A percentile compares a stretch with the other conserved stretches of the same genome.
Conservation (phyloP, 1,284 basidiomycete species). For the Ustilago vetiveriae region DNA sequence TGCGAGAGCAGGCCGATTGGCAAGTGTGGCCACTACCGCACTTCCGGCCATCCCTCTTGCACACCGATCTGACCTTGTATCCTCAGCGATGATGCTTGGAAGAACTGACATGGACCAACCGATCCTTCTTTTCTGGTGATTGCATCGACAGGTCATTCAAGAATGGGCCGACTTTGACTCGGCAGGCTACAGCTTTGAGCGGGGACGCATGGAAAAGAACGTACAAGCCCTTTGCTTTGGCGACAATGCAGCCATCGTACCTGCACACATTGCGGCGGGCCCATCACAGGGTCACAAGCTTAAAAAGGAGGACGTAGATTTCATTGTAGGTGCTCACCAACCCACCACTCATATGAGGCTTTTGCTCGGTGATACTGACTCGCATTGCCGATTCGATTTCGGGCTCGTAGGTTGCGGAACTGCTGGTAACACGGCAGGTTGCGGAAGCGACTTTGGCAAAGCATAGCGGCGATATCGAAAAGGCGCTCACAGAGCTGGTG, state of each 20-base stretch:
- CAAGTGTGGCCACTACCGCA: too few species aligned
- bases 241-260: slow-evolving; percentile 42
- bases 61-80: too few species aligned
- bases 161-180: slow-evolving; percentile 63
- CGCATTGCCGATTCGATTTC: neutral
- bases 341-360: neutral
- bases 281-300: slow-evolving; percentile 52
- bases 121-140: neutral
- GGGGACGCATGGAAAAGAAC: slow-evolving; percentile 59
- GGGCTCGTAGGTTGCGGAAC: slow-evolving; percentile 21
- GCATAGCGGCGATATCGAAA: slow-evolving; percentile 45
- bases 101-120: too few species aligned
- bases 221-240: slow-evolving; percentile 58
- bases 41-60: neutral
- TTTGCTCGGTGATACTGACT: neutral
- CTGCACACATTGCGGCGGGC: slow-evolving; percentile 34
- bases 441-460: slow-evolving; percentile 51
- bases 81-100: too few species aligned
- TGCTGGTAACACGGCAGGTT: slow-evolving; percentile 34
- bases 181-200: slow-evolving; percentile 59
- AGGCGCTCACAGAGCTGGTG: slow-evolving; percentile 37
- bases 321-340: slow-evolving; percentile 43
- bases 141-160: slow-evolving; percentile 54
- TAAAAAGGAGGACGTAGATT: slow-evolving; percentile 55
- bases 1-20: too few species aligned